These are phyloP conservation scores for Argentina anserina DNA, from an alignment of 306 rosid genomes.

Conservation along the genomic window DNA sequence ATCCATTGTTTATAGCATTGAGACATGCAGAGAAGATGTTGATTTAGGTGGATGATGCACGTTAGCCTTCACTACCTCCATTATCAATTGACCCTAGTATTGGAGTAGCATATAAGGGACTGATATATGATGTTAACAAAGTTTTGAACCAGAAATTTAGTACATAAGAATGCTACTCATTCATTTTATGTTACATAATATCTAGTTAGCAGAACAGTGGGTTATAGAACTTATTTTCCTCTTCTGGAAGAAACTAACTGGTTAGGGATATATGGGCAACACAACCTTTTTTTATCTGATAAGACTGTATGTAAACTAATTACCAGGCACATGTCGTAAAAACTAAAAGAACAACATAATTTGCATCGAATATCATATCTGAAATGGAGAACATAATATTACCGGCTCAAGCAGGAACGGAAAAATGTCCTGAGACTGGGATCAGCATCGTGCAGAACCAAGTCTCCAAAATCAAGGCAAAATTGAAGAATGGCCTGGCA, in stretches of 20 bases:
- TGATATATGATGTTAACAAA: neutral
- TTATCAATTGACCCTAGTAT: neutral
- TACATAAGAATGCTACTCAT: neutral
- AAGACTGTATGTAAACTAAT: neutral
- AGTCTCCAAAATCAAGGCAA: conserved; percentile 86
- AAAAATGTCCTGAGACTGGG: conserved; percentile 79
- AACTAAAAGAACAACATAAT: neutral
- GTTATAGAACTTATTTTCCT: neutral
- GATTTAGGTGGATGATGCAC: neutral
- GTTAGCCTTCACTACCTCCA: neutral
- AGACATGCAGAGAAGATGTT: neutral
- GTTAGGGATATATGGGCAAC: neutral
- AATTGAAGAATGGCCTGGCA: conserved; percentile 84
- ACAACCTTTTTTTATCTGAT: neutral
- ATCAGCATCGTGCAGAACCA: conserved; percentile 93
- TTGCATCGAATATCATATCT: conserved; percentile 3
- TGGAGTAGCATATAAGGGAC: neutral
- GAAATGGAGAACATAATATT: conserved; percentile 12
- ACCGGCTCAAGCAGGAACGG: conserved; percentile 94
- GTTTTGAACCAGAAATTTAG: neutral
- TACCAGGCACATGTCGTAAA: neutral
- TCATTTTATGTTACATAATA: neutral
- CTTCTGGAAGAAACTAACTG: neutral
- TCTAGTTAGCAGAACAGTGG: neutral
- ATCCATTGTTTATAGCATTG: neutral